Percentiles rank a stretch among this genome's conserved stretches.
Conservation (phyloP, 306 rosid genomes). For the Boehmeria nivea region DNA sequence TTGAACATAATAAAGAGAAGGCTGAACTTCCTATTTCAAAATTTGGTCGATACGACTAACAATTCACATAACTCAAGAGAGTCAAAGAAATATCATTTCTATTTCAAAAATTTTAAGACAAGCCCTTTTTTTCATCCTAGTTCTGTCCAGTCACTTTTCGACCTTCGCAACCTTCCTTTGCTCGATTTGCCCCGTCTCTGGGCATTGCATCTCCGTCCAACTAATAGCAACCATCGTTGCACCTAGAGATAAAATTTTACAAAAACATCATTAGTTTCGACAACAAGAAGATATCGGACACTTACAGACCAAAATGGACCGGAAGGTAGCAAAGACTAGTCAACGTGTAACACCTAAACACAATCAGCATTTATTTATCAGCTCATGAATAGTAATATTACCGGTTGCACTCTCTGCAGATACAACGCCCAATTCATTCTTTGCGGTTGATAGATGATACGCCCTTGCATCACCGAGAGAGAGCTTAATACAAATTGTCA, state of each 20-base stretch:
- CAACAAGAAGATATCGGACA: no score
- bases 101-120: no score
- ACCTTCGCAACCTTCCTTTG: conserved; percentile 86
- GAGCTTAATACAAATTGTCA: conserved; percentile 30
- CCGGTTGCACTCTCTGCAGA: conserved; percentile 88
- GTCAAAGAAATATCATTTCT: no score
- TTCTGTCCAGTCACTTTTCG: conserved; percentile 45
- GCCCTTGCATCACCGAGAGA: conserved; percentile 96
- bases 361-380: no score
- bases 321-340: no score
- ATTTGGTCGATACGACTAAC: no score
- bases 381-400: conserved; percentile 21
- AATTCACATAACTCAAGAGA: no score
- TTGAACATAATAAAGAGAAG: no score
- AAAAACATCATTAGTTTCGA: conserved; percentile 20
- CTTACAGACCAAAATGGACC: no score
- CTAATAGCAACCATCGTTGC: conserved; percentile 78
- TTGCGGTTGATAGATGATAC: conserved; percentile 78
- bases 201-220: conserved; percentile 95
- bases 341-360: not conserved
- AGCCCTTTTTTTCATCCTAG: no score
- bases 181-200: conserved; percentile 77
- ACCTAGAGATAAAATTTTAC: conserved; percentile 36
- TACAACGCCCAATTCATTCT: conserved; percentile 86
- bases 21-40: no score